Conservation (phyloP, 2,329 filamentous ascomycete species). For the Lachnellula subtilissima region DNA sequence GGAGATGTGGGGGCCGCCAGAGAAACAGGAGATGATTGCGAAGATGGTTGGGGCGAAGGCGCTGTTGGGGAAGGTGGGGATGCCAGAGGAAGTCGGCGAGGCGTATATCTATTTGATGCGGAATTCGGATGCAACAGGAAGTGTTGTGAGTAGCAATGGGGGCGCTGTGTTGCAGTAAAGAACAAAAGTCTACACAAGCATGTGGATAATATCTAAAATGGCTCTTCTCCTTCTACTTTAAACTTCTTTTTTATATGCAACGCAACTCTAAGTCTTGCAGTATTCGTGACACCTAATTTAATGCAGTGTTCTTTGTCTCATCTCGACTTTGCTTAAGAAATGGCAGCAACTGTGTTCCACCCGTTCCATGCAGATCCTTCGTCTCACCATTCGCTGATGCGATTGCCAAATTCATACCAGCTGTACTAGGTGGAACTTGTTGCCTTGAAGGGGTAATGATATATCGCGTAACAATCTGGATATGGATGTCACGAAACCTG, state of each 20-base stretch:
- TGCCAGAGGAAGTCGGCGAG: neutral
- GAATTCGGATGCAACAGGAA: slow-evolving; percentile 25
- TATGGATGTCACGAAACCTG: slow-evolving; percentile 76
- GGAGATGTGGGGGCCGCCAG: slow-evolving; percentile 35
- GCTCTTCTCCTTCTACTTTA: too few relatives aligned
- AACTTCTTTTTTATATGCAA: too few relatives aligned
- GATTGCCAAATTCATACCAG: slow-evolving; percentile 35
- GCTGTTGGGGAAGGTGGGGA: neutral
- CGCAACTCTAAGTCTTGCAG: neutral
- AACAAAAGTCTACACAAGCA: too few relatives aligned
- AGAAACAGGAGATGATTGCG: slow-evolving; percentile 22
- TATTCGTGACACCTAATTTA: slow-evolving; percentile 1
- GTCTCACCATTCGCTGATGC: slow-evolving; percentile 23
- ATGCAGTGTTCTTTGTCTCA: slow-evolving; percentile 58
- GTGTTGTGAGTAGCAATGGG: slow-evolving; percentile 16
- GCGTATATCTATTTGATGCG: neutral
- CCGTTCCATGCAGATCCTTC: slow-evolving; percentile 66
- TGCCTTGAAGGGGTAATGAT: slow-evolving; percentile 73
- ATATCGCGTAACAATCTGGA: slow-evolving; percentile 84
- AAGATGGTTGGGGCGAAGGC: slow-evolving; percentile 15
- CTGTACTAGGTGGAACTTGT: slow-evolving; percentile 38
- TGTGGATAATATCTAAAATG: too few relatives aligned
- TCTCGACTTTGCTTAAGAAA: slow-evolving; percentile 87
- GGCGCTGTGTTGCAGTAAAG: neutral
- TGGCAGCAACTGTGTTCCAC: slow-evolving; percentile 80